These are phyloP conservation scores for Cicer pinnatifidum DNA, from an alignment of 306 rosid genomes.

Conservation along the genomic window DNA sequence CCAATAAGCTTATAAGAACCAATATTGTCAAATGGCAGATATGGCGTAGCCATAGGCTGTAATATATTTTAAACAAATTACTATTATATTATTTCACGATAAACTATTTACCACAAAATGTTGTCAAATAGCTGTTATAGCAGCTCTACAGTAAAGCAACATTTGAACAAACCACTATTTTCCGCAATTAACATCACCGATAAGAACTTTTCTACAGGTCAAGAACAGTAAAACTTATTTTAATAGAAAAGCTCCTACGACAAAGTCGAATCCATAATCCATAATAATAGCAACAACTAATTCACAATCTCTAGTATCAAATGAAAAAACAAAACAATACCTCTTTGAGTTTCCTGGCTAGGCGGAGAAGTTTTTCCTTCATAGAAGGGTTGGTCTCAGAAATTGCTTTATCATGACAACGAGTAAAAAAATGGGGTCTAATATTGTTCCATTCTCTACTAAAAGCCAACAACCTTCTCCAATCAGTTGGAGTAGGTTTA, in stretches of 20 bases:
- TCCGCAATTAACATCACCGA: not conserved
- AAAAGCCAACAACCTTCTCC: conserved; percentile 87
- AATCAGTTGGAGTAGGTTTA: conserved; percentile 80
- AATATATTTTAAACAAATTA: not conserved
- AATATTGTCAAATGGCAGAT: not conserved
- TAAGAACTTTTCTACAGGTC: not conserved
- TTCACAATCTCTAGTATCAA: not conserved
- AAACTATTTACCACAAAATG: not conserved
- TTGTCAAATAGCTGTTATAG: not conserved
- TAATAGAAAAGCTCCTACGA: not conserved
- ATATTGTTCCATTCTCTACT: conserved; percentile 78
- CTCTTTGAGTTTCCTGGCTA: conserved; percentile 87
- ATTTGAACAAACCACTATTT: not conserved
- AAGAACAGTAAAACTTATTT: not conserved
- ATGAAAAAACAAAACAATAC: conserved; percentile 41
- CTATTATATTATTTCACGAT: not conserved
- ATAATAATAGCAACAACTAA: not conserved
- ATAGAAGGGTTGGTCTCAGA: conserved; percentile 62
- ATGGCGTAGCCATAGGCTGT: not conserved
- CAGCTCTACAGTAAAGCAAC: not conserved
- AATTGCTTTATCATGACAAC: conserved; percentile 64
- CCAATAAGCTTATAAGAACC: not conserved
- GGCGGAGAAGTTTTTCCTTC: conserved; percentile 77
- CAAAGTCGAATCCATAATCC: not conserved
- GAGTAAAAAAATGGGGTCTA: conserved; percentile 72